These are phyloP conservation scores for Xerocomus nothofagi DNA, from an alignment of 1,284 basidiomycete species.

Conservation along the genomic window DNA sequence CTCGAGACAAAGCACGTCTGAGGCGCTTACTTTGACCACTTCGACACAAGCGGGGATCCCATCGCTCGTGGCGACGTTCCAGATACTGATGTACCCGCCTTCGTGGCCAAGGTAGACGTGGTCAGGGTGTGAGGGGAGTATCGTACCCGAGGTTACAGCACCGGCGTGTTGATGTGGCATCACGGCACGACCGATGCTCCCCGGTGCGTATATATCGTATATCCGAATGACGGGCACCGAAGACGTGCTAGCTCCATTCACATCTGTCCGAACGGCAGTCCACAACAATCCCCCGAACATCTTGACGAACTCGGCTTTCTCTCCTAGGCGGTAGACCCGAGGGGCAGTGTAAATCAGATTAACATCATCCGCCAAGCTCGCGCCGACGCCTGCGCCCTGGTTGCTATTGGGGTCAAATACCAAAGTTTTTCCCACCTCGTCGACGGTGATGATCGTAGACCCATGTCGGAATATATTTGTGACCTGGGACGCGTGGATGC, in stretches of 20 bases:
- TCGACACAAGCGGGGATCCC: constrained; percentile 60
- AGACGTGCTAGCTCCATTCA: constrained; percentile 42
- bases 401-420: constrained; percentile 57
- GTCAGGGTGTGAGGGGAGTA: constrained; percentile 68
- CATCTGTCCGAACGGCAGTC: constrained; percentile 65
- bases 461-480: constrained; percentile 72
- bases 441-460: constrained; percentile 71
- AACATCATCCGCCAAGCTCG: constrained; percentile 37
- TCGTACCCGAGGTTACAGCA: constrained; percentile 77
- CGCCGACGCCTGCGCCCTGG: constrained; percentile 27
- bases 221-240: constrained; percentile 74
- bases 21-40: constrained; percentile 75
- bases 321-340: constrained; percentile 71
- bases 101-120: constrained; percentile 91
- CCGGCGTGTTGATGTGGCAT: constrained; percentile 68
- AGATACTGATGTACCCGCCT: constrained; percentile 83
- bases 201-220: constrained; percentile 67
- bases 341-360: constrained; percentile 48
- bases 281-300: constrained; percentile 77
- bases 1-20: constrained; percentile 76
- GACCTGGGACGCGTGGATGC: constrained; percentile 66
- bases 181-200: constrained; percentile 49
- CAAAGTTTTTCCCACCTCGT: constrained; percentile 81
- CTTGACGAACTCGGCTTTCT: constrained; percentile 79
- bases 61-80: constrained; percentile 56